Base-by-base conservation (phyloP, 345 rosid genomes). In the Eutrema heterophyllum region DNA sequence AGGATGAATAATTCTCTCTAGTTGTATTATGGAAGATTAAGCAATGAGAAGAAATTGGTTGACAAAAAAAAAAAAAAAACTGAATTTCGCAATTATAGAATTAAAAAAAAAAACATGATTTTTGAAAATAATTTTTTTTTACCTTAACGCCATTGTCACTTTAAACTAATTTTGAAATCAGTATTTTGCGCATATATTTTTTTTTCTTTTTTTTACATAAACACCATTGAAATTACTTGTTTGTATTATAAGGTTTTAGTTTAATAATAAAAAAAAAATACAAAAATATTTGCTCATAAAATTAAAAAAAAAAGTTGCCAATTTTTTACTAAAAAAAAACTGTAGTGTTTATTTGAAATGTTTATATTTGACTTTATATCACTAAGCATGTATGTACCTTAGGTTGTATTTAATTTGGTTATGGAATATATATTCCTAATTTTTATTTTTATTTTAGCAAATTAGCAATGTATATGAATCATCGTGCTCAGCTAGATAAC, bases 401-500 rank as follows among this genome's bases (percentile, higher is more conserved):
- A 65, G 5, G 45, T 14, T 46, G 38, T 13, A 4, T n/a, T 32
- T 30, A 18, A 6, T 33, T 35, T 29, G 30, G 30, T 18, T 35
- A 44, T 57, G 12, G 56, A 57, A 21, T 44, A 24, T 29, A 8
- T 33, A 26, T 5, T 33, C 24, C 43, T 30, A 24, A n/a, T n/a
- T n/a, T n/a, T 18, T 18, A 0, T 18, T 21, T 21, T 21, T 21
- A 1, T 21, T 21, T 0, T 21, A 18, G 56, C n/a, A 18, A 56
- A 32, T 30, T 27, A 54, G 52, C 30, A 53, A 67, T 50, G 50
- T 54, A 16, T 10, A 57, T 35, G 15, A 13, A 45, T 35, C 35
- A 44, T 44, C 8, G 49, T 56, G 2, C 65, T 70, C 38, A 70
- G 68, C 15, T 49, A 70, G 41, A 60, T 6, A 71, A 39, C 41